A percentile compares a stretch with the other conserved stretches of the same genome.
Evolutionary conservation across 2,329 filamentous ascomycete species (phyloP).

Genomic region (Oidium heveae): DNA sequence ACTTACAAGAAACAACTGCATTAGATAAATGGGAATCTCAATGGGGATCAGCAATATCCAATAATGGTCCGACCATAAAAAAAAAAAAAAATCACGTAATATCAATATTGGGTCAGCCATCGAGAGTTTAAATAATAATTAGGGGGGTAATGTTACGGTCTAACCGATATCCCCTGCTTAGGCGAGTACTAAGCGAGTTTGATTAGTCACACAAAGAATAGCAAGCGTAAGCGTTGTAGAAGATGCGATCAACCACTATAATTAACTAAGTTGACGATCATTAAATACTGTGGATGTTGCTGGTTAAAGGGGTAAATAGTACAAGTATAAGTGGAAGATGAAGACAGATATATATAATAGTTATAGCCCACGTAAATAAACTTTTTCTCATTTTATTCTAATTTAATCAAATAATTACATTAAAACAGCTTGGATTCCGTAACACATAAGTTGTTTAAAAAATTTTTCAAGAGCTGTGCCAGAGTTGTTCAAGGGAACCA

Average conservation of each 20-base stretch:
- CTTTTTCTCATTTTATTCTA: background rate
- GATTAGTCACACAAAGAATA: background rate
- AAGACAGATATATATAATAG: background rate
- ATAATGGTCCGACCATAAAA: background rate
- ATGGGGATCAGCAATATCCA: background rate
- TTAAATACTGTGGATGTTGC: too few species aligned
- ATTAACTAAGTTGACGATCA: too few species aligned
- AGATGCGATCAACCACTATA: too few species aligned
- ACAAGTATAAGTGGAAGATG: background rate
- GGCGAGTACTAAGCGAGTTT: background rate
- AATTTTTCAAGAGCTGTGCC: too few species aligned
- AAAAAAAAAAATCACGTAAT: background rate
- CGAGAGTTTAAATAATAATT: background rate
- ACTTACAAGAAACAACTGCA: background rate
- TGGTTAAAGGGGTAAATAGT: background rate
- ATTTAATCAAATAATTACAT: background rate
- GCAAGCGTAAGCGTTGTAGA: too few species aligned
- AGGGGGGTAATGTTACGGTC: background rate
- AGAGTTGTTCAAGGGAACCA: too few species aligned
- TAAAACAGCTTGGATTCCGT: background rate
- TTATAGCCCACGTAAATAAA: background rate
- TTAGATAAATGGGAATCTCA: background rate
- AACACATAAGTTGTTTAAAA: too few species aligned
- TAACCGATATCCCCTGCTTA: background rate
- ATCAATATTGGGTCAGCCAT: too few species aligned